Base-by-base conservation (phyloP, 1,284 basidiomycete genomes). In the Paramarasmius palmivorus region DNA sequence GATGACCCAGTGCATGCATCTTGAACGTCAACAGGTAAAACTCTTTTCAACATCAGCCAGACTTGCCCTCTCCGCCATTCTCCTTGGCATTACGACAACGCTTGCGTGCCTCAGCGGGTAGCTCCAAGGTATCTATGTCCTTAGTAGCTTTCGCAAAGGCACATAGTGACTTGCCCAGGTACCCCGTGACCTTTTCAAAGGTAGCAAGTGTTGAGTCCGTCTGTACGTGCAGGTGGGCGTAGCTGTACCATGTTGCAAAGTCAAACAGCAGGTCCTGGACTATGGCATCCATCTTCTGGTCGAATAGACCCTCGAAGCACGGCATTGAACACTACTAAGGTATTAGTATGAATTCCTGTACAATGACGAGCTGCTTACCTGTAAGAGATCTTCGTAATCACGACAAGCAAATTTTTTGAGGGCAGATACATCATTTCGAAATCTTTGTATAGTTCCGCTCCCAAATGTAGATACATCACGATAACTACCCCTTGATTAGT, bases 341-440 rank as follows among this genome's bases (percentile, higher is more conserved):
- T 19, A 20, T 25, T 3, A 44, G n/a, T 25, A 44, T n/a, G n/a
- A n/a, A n/a, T 12, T 32, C 12, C 29, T 6, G 12, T 32, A 12
- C 6, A 6, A 32, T 12, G 12, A 12, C 12, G 12, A 12, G 4
- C 5, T 72, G 73, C 58, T 34, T 49, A 61, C 65, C 54, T 65
- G 58, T 0, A 66, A 29, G 5, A 67, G 29, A 51, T 67, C 65
- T 49, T 71, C 65, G 46, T 62, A 69, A 26, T 69, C 65, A 1
- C 60, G 40, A 5, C 64, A 67, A n/a, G 67, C 68, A 14, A 68
- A 35, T 32, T 59, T 64, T 48, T 65, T 67, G 63, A 68, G 63
- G 42, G 65, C 67, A 5, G 64, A 69, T 0, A 57, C 49, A 52
- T 71, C 68, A 0, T 40, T 55, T n/a, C 59, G 10, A 53, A 69